Conservation (phyloP, 140 eudicot species). For the Flaveria floridana region DNA sequence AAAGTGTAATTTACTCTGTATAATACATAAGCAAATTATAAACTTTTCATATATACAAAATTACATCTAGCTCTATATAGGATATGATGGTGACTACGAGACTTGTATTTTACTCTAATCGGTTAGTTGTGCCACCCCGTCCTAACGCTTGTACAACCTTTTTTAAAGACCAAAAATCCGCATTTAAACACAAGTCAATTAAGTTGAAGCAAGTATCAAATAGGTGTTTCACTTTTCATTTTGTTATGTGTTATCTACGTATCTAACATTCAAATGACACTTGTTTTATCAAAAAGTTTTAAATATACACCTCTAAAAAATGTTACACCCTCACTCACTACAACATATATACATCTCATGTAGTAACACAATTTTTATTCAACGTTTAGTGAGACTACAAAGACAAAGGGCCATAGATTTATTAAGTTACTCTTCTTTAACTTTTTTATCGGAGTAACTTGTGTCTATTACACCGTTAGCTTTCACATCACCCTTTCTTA, state of each 20-base stretch:
- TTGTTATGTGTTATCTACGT: too few species aligned
- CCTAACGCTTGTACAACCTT: background rate
- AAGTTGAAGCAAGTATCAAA: background rate
- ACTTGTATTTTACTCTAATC: background rate
- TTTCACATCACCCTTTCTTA: conserved; percentile 18
- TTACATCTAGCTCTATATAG: too few species aligned
- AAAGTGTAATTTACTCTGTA: too few species aligned
- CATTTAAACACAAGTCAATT: background rate
- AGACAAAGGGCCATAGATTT: background rate
- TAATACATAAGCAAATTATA: too few species aligned
- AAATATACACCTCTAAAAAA: too few species aligned
- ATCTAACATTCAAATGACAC: too few species aligned
- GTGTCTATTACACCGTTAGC: background rate
- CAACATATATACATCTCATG: background rate
- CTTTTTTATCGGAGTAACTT: conserved; percentile 16
- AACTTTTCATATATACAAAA: too few species aligned
- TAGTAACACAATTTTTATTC: background rate
- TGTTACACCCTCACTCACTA: too few species aligned
- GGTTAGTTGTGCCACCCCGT: background rate
- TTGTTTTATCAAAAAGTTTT: too few species aligned
- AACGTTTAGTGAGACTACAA: background rate
- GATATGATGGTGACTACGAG: background rate
- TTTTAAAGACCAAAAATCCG: background rate
- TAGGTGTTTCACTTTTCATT: too few species aligned
- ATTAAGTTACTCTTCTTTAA: conserved; percentile 22